These are phyloP conservation scores for Colletotrichum cuscutae DNA, from an alignment of 2,329 filamentous ascomycete genomes.

Conservation along the genomic window DNA sequence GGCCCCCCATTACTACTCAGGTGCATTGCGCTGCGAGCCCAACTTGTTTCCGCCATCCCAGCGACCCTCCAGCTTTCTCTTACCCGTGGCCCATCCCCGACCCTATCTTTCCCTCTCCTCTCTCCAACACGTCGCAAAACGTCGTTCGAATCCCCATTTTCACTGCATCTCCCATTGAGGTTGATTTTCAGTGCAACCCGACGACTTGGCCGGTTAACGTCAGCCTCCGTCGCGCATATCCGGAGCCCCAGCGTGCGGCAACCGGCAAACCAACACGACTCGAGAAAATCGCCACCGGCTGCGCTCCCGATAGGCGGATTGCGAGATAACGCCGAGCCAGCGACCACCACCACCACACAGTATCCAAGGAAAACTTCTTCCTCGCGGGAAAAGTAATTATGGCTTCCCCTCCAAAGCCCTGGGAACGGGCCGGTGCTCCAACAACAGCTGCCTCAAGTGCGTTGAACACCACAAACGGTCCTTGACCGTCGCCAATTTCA, in stretches of 20 bases:
- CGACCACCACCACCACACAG: not conserved
- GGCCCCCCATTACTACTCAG: constrained; percentile 17
- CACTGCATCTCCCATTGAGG: constrained; percentile 8
- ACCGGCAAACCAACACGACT: not conserved
- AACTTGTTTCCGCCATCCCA: constrained; percentile 21
- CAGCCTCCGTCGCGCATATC: not conserved
- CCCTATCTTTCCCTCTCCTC: constrained; percentile 1
- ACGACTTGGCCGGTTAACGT: not conserved
- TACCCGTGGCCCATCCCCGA: not conserved
- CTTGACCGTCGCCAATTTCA: constrained; percentile 9
- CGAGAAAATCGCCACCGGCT: constrained; percentile 14
- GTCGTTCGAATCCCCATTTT: constrained; percentile 2
- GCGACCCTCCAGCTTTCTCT: not conserved
- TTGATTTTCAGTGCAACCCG: not conserved
- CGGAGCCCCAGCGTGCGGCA: not conserved
- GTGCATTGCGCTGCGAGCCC: constrained; percentile 4
- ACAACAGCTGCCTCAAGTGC: constrained; percentile 58
- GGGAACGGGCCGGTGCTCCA: constrained; percentile 83
- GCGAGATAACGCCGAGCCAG: constrained; percentile 31
- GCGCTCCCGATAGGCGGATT: constrained; percentile 25
- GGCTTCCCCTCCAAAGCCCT: constrained; percentile 94
- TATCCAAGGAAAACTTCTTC: constrained; percentile 31
- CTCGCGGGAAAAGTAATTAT: constrained; percentile 47
- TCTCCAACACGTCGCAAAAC: constrained; percentile 3
- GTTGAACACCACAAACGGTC: constrained; percentile 40